Conservation (phyloP, 192 early-diverging fungal genomes). For the Coemansia sp. region DNA sequence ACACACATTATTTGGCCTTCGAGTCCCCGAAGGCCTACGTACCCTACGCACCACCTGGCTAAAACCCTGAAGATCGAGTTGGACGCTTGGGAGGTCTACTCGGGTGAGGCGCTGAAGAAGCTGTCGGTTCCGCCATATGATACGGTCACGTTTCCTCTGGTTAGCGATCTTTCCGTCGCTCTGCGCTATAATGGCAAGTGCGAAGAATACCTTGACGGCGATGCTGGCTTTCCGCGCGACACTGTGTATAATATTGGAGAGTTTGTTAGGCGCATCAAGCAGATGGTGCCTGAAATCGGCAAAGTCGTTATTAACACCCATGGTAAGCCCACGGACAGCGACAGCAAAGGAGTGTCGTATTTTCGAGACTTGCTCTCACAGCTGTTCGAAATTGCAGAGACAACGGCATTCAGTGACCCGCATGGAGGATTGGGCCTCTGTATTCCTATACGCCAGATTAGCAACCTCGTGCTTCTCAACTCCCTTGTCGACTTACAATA, state of each 20-base stretch:
- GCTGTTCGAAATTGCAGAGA: not conserved
- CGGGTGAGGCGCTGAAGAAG: not conserved
- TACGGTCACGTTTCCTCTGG: not conserved
- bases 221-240: not conserved
- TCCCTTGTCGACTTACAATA: not conserved
- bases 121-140: not conserved
- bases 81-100: not conserved
- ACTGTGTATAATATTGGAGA: not conserved
- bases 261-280: not conserved
- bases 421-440: not conserved
- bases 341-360: not conserved
- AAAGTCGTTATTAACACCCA: not conserved
- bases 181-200: not conserved
- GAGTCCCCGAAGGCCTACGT: not conserved
- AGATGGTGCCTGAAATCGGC: not conserved
- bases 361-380: not conserved
- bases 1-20: not conserved
- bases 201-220: not conserved
- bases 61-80: not conserved
- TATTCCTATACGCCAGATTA: not conserved
- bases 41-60: not conserved
- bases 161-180: not conserved
- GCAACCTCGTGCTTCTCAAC: not conserved
- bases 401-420: not conserved
- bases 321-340: not conserved